Base-by-base conservation (phyloP, 1,139 yeast species). In the Suhomyces taliae region DNA sequence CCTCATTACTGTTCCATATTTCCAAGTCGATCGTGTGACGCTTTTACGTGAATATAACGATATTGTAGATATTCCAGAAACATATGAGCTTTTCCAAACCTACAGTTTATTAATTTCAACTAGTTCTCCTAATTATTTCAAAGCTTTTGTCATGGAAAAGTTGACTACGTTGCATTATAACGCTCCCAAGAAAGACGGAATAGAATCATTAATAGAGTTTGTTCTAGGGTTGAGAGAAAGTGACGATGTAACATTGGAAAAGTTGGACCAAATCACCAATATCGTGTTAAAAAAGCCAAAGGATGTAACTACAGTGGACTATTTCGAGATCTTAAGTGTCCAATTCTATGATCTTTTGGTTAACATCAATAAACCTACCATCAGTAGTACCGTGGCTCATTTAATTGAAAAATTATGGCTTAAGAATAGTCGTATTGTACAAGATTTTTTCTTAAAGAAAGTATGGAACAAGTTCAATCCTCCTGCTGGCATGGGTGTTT, bases 151-250 rank as follows among this genome's bases (percentile, higher is more conserved):
- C 1, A 60, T 81, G 53, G 49, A 58, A 0, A 66, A 72, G 44
- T 65, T 91, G 6, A 80, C 85, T 2, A 53, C 64, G 6, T 66
- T 89, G 29, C 87, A 88, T 2, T 63, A 79, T 27, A 63, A 73
- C 41, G 77, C 95, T 11, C 68, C 77, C 1, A 66, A 69, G 12
- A 50, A 53, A 0, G 85, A 87, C 58, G 97, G 97, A 0, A 78
- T 91, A 1, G 66, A 79, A 34, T 74, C 90, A 1, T 66, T 91
- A 43, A 75, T 90, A 34, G 98, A 93, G 64, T 83, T 87, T 54
- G 76, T 87, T 0, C 72, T 89, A 12, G 96, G 96, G 0, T 69
- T 87, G 35, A 70, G 96, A 51, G 95, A 89, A 39, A 76, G 77
- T 47, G 95, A 86, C 45, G 83, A 84, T 29, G 69, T 90, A 7